Evolutionary conservation across 2,329 filamentous ascomycete genomes (phyloP).

Genomic region (Fusarium sp.): DNA sequence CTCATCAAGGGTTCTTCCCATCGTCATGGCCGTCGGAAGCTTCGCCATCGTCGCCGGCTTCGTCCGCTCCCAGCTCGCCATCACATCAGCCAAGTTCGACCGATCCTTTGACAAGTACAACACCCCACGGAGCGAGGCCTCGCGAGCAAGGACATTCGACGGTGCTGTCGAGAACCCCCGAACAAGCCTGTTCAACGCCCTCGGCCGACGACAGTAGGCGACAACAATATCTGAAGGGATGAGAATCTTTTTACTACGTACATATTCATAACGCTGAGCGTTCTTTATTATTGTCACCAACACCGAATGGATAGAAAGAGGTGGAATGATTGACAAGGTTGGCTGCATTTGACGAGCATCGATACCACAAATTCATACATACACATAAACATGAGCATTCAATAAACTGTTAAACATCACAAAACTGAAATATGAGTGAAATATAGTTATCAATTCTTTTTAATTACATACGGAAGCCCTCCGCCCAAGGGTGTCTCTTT

Average conservation of each 20-base stretch:
- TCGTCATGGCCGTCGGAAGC: constrained; percentile 36
- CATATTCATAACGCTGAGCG: constrained; percentile 31
- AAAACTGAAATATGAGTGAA: neutral
- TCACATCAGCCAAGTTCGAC: constrained; percentile 52
- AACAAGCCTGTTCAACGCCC: constrained; percentile 50
- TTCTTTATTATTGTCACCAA: constrained; percentile 27
- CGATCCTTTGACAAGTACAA: constrained; percentile 54
- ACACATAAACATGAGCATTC: constrained; percentile 11
- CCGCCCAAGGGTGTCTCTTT: constrained; percentile 1
- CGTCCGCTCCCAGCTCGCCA: constrained; percentile 49
- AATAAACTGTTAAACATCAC: constrained; percentile 21
- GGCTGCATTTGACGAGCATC: constrained; percentile 12
- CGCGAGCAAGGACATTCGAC: constrained; percentile 49
- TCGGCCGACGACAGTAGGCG: constrained; percentile 47
- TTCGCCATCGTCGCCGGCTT: constrained; percentile 48
- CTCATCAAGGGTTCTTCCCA: constrained; percentile 26
- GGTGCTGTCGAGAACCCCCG: constrained; percentile 49
- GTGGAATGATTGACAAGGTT: constrained; percentile 6
- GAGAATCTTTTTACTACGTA: neutral
- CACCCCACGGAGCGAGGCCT: constrained; percentile 51
- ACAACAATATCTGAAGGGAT: neutral
- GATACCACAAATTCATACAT: constrained; percentile 27
- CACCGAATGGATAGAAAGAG: neutral
- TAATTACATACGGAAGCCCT: constrained; percentile 37
- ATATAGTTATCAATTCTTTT: constrained; percentile 31